Evolutionary conservation across 768 basidiomycete genomes (phyloP), one percentile per base, ranked within the genome.

Genomic region (Hemileccinum rubropunctum): DNA sequence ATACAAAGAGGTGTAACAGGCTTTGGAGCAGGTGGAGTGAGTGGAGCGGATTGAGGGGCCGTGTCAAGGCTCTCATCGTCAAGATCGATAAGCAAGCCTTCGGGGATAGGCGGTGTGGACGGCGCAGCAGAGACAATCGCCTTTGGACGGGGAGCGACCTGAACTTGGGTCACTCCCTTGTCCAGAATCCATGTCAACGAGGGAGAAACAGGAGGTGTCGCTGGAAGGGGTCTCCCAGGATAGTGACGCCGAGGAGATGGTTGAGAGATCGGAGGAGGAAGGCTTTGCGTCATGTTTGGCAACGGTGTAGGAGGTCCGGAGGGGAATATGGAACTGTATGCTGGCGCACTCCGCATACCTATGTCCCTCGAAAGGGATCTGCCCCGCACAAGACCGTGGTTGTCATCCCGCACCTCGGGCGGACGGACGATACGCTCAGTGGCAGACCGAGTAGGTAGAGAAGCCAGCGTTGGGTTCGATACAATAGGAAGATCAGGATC

Each of bases 21-120:
- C 32, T 45, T 52, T 6, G 50, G 34, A 23, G 53, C 15, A 2
- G 51, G 32, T 27, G 32, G 62, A 17, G 56, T 17, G 27, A 15
- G 23, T 26, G 23, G 40, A 18, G 9, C 3, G 40, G 40, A 6
- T 8, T 9, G 28, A 30, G 28, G 3, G 9, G 9, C 28, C 42
- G 48, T 49, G 30, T 69, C 68, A 10, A 70, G 58, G 41, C 65
- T 70, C 21, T 63, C 61, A 39, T 78, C 80, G 26, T 78, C 74
- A 17, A 83, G 65, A 64, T 84, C 79, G 51, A 84, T 83, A 26
- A 83, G 65, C 18, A 81, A 61, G 2, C 80, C 82, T 56, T 83
- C 50, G 71, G 68, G 47, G 71, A 78, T 57, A 71, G 58, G 61
- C 68, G 75, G 54, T 66, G 64, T 67, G 2, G 54, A 52, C 0